Evolutionary conservation across 2,329 filamentous ascomycete genomes (phyloP).

Genomic region (Colletotrichum godetiae): DNA sequence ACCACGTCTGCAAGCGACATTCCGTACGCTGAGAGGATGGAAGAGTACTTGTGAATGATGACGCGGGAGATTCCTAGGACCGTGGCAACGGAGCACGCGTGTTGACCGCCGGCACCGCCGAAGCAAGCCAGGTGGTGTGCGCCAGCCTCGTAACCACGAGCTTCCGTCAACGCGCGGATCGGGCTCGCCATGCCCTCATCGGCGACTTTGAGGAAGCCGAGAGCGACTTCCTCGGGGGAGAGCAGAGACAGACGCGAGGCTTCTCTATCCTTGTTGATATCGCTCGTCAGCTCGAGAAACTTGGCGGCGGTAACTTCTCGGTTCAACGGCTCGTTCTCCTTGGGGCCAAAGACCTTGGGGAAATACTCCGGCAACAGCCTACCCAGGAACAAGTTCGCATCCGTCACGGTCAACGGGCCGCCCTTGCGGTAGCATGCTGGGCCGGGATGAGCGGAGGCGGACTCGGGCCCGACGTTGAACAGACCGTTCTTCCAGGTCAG

Average conservation of each 20-base stretch:
- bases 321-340: constrained; percentile 68
- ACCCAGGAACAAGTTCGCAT: constrained; percentile 77
- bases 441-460: constrained; percentile 76
- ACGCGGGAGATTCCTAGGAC: constrained; percentile 56
- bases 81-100: constrained; percentile 54
- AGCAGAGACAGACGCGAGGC: constrained; percentile 40
- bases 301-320: constrained; percentile 51
- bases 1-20: constrained; percentile 59
- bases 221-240: constrained; percentile 49
- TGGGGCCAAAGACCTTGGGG: constrained; percentile 77
- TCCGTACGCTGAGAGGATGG: constrained; percentile 58
- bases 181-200: constrained; percentile 50
- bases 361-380: constrained; percentile 72
- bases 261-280: constrained; percentile 52
- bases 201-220: constrained; percentile 51
- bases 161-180: constrained; percentile 49
- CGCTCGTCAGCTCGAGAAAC: constrained; percentile 53
- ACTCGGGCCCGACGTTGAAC: constrained; percentile 79
- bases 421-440: constrained; percentile 80
- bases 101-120: constrained; percentile 53
- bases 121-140: constrained; percentile 50
- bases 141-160: constrained; percentile 48
- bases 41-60: constrained; percentile 57
- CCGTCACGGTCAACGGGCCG: constrained; percentile 77
- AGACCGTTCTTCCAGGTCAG: constrained; percentile 79